These are phyloP conservation scores for Calocybe indica DNA, from an alignment of 768 basidiomycete species.

Conservation along the genomic window DNA sequence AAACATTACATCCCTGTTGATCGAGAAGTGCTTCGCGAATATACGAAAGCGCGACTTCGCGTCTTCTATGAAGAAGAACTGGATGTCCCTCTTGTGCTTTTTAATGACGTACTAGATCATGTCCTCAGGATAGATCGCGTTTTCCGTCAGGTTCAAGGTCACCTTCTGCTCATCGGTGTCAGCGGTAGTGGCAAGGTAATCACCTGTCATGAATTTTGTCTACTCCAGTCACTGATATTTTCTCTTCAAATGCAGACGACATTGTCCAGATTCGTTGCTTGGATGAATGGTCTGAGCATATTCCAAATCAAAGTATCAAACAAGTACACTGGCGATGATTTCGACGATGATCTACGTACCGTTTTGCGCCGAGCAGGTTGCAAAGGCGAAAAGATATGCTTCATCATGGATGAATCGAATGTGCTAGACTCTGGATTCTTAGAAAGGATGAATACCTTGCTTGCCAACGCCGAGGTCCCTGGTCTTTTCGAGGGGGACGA, in stretches of 20 bases:
- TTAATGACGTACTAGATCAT: slow-evolving; percentile 98
- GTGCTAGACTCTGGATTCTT: slow-evolving; percentile 98
- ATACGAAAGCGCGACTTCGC: slow-evolving; percentile 91
- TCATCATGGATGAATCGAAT: slow-evolving; percentile 99
- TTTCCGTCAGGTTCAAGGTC: slow-evolving; percentile 97
- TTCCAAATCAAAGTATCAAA: slow-evolving; percentile 99
- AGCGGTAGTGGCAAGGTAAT: slow-evolving; percentile 95
- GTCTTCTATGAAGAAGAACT: slow-evolving; percentile 99
- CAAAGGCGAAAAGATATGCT: slow-evolving; percentile 98
- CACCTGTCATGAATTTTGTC: slow-evolving; percentile 8
- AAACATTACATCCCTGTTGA: slow-evolving; percentile 96
- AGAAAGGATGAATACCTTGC: slow-evolving; percentile 98
- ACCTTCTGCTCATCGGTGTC: slow-evolving; percentile 93
- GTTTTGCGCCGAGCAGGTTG: slow-evolving; percentile 94
- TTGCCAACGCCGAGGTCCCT: slow-evolving; percentile 99
- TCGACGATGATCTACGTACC: slow-evolving; percentile 93
- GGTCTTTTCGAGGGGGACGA: slow-evolving; percentile 99
- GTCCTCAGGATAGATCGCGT: slow-evolving; percentile 97
- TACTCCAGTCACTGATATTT: background rate
- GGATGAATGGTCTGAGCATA: slow-evolving; percentile 99
- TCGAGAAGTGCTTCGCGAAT: slow-evolving; percentile 88
- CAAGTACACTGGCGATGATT: slow-evolving; percentile 97
- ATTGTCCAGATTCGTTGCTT: slow-evolving; percentile 95
- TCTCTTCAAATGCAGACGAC: slow-evolving; percentile 64
- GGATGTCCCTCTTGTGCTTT: slow-evolving; percentile 94